Base-by-base conservation (phyloP, 1,284 basidiomycete genomes). In the Polyporus tsugae region DNA sequence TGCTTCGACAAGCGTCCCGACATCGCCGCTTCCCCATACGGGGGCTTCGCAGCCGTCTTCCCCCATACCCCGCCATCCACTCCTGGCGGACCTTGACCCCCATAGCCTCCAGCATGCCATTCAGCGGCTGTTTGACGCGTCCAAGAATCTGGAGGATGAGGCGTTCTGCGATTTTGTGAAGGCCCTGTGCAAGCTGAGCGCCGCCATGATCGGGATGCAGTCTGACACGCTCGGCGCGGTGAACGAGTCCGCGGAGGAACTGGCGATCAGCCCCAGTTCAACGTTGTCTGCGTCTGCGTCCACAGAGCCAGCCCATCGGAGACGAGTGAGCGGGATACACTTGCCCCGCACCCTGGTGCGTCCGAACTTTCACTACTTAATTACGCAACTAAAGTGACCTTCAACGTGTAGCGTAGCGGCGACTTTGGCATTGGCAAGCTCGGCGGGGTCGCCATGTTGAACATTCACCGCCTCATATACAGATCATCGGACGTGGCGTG, bases 371-470 rank as follows among this genome's bases (percentile, higher is more conserved):
- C 33, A 22, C 22, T 53, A 49, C 62, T 19, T 49, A 63, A 44
- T 63, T 46, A 5, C 22, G 58, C 29, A 58, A 15, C 39, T 29
- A 59, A 33, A n/a, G 38, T 70, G 62, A 58, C 15, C 39, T 17
- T 25, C 25, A 13, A 49, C 55, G 49, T 62, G 33, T 74, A 94
- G 91, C 86, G 91, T 19, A 85, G 90, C 6, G 92, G 91, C 0
- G 93, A 95, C 76, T 98, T 98, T 82, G 95, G 94, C 6, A 90
- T 99, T 59, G 89, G 88, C 69, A 95, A 95, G 77, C 82, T 99
- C 13, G 93, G 95, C 29, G 86, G 88, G 0, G 92, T 98, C 1
- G 86, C 92, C 0, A 84, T 90, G 64, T 85, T 95, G 64, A 99
- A 99, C 76, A 90, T 97, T 17, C 87, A 92, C 73, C 89, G 97